A percentile compares a stretch with the other conserved stretches of the same genome.
Conservation (phyloP, 2,329 filamentous ascomycete genomes). For the Lachnellula subtilissima region DNA sequence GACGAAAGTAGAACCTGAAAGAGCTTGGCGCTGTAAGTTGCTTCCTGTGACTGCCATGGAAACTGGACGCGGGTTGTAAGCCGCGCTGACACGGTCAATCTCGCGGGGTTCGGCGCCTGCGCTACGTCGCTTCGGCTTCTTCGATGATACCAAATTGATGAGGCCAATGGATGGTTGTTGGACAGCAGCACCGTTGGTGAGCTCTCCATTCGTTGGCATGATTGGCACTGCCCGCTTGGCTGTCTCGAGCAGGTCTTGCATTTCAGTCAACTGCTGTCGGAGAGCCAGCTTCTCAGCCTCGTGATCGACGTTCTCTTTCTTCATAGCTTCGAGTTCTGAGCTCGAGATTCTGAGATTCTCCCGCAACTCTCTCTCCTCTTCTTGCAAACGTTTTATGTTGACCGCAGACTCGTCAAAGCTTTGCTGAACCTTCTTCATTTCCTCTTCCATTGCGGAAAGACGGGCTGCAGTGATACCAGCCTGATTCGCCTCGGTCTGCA, state of each 20-base stretch:
- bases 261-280: constrained; percentile 79
- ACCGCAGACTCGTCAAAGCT: constrained; percentile 86
- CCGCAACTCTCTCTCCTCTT: constrained; percentile 82
- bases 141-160: constrained; percentile 94
- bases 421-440: constrained; percentile 86
- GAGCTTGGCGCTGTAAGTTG: constrained; percentile 60
- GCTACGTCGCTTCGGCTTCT: constrained; percentile 94
- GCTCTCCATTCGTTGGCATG: constrained; percentile 66
- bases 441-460: constrained; percentile 85
- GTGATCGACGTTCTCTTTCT: constrained; percentile 66
- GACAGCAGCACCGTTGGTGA: constrained; percentile 56
- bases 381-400: constrained; percentile 90
- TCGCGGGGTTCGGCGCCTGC: constrained; percentile 82
- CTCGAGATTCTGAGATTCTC: constrained; percentile 77
- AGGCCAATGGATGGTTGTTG: constrained; percentile 65
- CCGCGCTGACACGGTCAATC: constrained; percentile 81
- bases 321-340: constrained; percentile 74
- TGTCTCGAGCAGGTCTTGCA: constrained; percentile 88
- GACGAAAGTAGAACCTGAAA: constrained; percentile 72
- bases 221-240: constrained; percentile 60
- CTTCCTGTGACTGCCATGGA: constrained; percentile 83
- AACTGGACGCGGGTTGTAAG: constrained; percentile 90
- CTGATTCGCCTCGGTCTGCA: constrained; percentile 95
- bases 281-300: constrained; percentile 83
- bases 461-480: constrained; percentile 92